Evolutionary conservation across 2,329 filamentous ascomycete species (phyloP), one percentile per base, ranked within the genome.

Genomic region (Penicillium frequentans): DNA sequence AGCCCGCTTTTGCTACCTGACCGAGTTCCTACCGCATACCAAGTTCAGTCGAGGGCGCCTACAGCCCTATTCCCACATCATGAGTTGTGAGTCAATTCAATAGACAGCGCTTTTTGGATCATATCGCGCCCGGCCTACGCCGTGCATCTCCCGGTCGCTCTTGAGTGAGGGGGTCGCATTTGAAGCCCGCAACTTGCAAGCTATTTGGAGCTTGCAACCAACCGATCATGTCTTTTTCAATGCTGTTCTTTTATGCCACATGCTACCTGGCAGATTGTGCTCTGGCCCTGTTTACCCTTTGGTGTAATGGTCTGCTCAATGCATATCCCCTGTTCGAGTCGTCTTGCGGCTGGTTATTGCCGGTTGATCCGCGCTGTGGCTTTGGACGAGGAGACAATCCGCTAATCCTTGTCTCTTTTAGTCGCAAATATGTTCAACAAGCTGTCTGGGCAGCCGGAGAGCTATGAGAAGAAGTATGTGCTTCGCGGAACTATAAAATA

Each of bases 391-490:
- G 13, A 23, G 7, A 5, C 45, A 27, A 35, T 35, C 27, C 49
- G 52, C 66, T 68, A 43, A 64, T 29, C 11, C 8, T n/a, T 5
- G n/a, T 21, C 14, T 31, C 8, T 10, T 54, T 33, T 68, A 96
- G 92, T 96, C 80, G 81, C 89, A 67, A 89, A 84, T 73, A 96
- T 97, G 91, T 84, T 97, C 70, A 96, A 93, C 81, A 92, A 93
- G 85, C 89, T 97, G 71, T 91, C 96, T 71, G 92, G 93, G 77
- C 93, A 98, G 81, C 93, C 93, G 67, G 92, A 96, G 68, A 97
- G 91, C 81, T 99, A 99, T 82, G 95, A 98, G 75, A 96, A 96
- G 80, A 99, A 99, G 91, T 96, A 80, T 71, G 81, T 71, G 56
- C 43, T 24, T 37, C 19, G 21, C n/a, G 21, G 11, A 21, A 4